Evolutionary conservation across 2,329 filamentous ascomycete species (phyloP).

Genomic region (Exutisphaerella laricina): DNA sequence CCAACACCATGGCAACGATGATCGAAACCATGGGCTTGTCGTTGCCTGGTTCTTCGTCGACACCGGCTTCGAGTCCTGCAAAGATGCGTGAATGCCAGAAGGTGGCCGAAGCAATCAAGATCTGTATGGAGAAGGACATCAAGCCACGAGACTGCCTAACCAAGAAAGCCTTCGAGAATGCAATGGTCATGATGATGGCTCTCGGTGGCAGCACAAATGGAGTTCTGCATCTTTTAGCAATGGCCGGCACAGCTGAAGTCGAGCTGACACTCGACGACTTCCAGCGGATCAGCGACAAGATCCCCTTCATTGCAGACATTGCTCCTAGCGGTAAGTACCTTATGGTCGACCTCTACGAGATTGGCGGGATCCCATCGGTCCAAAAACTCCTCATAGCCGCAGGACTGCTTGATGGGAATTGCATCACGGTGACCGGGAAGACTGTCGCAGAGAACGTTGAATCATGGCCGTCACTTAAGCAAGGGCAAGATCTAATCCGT

Average conservation of each 20-base stretch:
- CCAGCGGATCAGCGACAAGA: conserved; percentile 72
- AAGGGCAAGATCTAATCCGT: conserved; percentile 74
- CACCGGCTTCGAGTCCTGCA: conserved; percentile 70
- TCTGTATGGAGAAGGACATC: conserved; percentile 77
- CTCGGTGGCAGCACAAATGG: conserved; percentile 88
- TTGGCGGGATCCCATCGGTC: conserved; percentile 79
- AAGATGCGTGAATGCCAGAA: conserved; percentile 84
- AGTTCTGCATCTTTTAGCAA: conserved; percentile 82
- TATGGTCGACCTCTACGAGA: conserved; percentile 81
- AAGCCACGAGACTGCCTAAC: conserved; percentile 75
- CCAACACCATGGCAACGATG: conserved; percentile 87
- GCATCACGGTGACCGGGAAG: conserved; percentile 77
- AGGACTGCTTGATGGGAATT: conserved; percentile 67
- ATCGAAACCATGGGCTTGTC: conserved; percentile 84
- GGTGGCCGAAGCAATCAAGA: conserved; percentile 69
- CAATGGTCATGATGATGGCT: conserved; percentile 83
- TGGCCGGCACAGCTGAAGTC: conserved; percentile 79
- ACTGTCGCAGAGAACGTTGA: conserved; percentile 77
- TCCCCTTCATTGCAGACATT: conserved; percentile 80
- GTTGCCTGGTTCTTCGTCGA: conserved; percentile 77
- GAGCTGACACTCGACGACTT: conserved; percentile 75
- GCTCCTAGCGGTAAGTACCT: conserved; percentile 78
- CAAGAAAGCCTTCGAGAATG: conserved; percentile 77
- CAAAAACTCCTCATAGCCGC: conserved; percentile 78
- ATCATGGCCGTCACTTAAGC: conserved; percentile 68